These are phyloP conservation scores for Scenedesmus sp. DNA, from an alignment of 163 green algal species.

Conservation along the genomic window DNA sequence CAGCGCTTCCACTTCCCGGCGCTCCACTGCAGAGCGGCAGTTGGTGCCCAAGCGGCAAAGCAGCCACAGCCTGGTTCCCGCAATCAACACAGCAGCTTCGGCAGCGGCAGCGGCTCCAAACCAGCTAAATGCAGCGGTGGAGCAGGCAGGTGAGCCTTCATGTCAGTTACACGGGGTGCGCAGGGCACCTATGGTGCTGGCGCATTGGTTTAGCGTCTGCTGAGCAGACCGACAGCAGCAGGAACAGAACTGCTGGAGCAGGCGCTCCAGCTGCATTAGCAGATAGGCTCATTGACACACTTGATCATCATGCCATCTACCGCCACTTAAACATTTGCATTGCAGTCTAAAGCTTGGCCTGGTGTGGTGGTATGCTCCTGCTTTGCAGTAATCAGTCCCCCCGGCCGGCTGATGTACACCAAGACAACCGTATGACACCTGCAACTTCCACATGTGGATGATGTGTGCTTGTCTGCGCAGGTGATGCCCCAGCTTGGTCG, in stretches of 20 bases:
- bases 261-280: not conserved
- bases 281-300: not conserved
- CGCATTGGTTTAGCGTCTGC: not conserved
- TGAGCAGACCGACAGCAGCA: not conserved
- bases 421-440: no score
- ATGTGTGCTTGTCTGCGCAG: not conserved
- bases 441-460: no score
- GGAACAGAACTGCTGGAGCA: not conserved
- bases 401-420: no score
- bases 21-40: slow-evolving; percentile 26
- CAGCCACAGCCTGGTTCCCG: not conserved
- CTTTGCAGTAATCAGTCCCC: no score
- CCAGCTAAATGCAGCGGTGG: not conserved
- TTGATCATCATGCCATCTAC: not conserved
- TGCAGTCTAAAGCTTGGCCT: no score
- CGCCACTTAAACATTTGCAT: not conserved
- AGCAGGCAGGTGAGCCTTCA: not conserved
- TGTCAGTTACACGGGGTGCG: not conserved
- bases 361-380: no score
- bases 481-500: not conserved
- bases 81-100: not conserved
- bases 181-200: not conserved
- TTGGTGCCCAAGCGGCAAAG: not conserved
- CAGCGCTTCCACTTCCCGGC: not conserved
- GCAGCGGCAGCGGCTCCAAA: not conserved